Percentiles rank a stretch among this genome's conserved stretches.
Conservation (phyloP, 176 grass and related monocot genomes). For the Eremochloa ophiuroides region DNA sequence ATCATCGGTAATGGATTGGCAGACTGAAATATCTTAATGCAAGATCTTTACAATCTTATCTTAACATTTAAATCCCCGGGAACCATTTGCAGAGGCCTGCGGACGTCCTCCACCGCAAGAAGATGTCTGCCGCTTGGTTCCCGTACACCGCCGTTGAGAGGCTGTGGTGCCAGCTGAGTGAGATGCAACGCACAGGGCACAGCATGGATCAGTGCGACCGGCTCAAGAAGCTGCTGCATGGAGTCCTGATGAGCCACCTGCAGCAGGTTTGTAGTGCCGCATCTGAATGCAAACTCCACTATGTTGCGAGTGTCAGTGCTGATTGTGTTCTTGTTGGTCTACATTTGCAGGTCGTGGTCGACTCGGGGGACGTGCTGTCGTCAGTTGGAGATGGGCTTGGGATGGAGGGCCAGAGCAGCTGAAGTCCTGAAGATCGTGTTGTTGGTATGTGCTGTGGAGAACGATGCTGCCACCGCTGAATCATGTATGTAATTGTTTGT, state of each 20-base stretch:
- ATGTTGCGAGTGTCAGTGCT: neutral
- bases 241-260: constrained; percentile 59
- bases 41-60: neutral
- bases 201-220: constrained; percentile 67
- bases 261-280: constrained; percentile 44
- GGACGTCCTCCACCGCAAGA: constrained; percentile 77
- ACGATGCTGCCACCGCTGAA: neutral
- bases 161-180: constrained; percentile 76
- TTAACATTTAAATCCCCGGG: constrained; percentile 3
- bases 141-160: constrained; percentile 64
- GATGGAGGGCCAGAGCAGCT: constrained; percentile 24
- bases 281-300: neutral
- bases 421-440: neutral
- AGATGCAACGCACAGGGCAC: constrained; percentile 61
- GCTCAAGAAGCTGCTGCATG: constrained; percentile 70
- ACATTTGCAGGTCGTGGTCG: constrained; percentile 50
- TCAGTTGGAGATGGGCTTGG: constrained; percentile 34
- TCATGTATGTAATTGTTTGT: constrained; percentile 12
- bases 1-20: constrained; percentile 52
- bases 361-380: constrained; percentile 70
- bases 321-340: neutral
- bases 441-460: neutral
- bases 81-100: constrained; percentile 55
- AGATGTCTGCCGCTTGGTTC: constrained; percentile 82
- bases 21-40: neutral